These are phyloP conservation scores for Tetraselmis striata DNA, from an alignment of 139 green algal species.

Conservation along the genomic window DNA sequence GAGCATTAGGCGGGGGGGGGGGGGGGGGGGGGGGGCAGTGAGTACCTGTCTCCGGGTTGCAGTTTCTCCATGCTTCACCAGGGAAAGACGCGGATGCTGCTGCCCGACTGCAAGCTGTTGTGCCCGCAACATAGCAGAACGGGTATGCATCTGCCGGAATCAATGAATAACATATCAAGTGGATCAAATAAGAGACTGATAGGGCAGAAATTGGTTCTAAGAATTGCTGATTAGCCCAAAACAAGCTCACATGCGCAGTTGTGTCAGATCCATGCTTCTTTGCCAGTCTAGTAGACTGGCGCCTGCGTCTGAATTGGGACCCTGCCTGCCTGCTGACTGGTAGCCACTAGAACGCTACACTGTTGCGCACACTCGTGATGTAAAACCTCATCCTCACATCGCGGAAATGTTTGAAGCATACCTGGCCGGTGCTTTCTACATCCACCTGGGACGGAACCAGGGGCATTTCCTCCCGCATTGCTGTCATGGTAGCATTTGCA, in stretches of 20 bases:
- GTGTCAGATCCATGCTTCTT: too few species aligned
- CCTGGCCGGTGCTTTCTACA: background rate
- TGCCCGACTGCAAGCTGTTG: background rate
- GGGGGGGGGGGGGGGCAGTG: too few species aligned
- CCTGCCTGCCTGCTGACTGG: too few species aligned
- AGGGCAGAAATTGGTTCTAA: background rate
- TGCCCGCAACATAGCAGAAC: background rate
- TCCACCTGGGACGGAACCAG: background rate
- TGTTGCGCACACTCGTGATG: background rate
- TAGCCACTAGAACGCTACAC: too few species aligned
- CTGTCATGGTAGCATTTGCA: background rate
- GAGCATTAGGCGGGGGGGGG: too few species aligned
- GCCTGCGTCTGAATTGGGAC: too few species aligned
- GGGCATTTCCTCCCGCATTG: too few species aligned
- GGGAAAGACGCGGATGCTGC: background rate
- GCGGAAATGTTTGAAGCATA: background rate
- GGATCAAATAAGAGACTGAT: background rate
- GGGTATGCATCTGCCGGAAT: background rate
- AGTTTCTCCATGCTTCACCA: background rate
- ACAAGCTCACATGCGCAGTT: too few species aligned
- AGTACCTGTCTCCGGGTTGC: background rate
- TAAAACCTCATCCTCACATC: background rate
- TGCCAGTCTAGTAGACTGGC: too few species aligned
- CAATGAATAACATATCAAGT: background rate
- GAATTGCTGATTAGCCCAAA: too few species aligned